Base-by-base conservation (phyloP, 1,284 basidiomycete genomes). In the Ganoderma lucidum region DNA sequence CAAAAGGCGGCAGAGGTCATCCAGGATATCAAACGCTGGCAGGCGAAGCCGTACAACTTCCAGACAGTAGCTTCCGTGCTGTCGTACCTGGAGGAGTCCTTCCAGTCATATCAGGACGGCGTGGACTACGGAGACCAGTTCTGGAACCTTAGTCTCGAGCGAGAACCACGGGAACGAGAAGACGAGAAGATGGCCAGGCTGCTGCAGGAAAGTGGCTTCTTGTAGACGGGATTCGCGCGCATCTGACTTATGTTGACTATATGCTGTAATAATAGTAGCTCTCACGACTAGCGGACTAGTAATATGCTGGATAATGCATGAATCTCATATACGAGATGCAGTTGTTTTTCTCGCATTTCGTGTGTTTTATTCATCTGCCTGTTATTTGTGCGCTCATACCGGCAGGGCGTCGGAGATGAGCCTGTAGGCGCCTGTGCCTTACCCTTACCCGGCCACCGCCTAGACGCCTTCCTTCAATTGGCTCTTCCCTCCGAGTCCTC, bases 11-110 rank as follows among this genome's bases (percentile, higher is more conserved):
- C 96, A 10, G 96, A 98, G 77, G 93, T 99, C 73, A 96, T 99
- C 75, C 90, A 93, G 70, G 97, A 99, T 79, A 98, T 99, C 78
- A 95, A 97, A 78, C 92, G 96, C 53, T 98, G 97, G 89, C 98
- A 99, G 80, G 87, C 91, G 12, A 91, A 91, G 73, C 93, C 95
- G 0, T 98, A 96, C 85, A 97, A 97, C 80, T 89, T 98, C 72
- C 86, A 89, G 23, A 83, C 86, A 9, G 90, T 97, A 14, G 86
- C 88, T 1, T 77, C 85, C 0, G 88, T 99, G 42, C 87, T 91
- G 65, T 85, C 86, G 48, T 98, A 90, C 78, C 88, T 99, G 69
- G 91, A 94, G 73, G 90, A 93, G 56, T 90, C 90, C 4, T 84
- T 98, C 73, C 88, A 87, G 67, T 86, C 88, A 75, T 93, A 91